Conservation (phyloP, 805 yeast species). For the Schizosaccharomyces lindneri region DNA sequence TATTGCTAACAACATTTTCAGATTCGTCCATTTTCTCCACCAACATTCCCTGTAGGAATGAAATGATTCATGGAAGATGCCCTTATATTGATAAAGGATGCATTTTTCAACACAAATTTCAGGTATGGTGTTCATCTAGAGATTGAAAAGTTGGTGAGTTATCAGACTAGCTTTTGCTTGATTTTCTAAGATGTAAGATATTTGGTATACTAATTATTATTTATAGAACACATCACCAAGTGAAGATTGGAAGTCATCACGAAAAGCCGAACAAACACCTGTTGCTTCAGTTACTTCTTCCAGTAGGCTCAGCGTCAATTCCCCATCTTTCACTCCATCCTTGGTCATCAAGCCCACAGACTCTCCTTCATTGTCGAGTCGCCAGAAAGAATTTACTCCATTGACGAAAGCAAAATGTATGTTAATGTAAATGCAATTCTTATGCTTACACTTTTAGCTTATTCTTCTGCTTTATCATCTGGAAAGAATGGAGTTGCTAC, state of each 20-base stretch:
- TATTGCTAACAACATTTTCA: background rate
- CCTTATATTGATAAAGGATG: background rate
- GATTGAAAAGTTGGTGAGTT: too few relatives aligned
- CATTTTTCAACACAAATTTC: background rate
- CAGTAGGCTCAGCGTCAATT: background rate
- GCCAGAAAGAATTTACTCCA: background rate
- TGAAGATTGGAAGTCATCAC: too few relatives aligned
- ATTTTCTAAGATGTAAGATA: too few relatives aligned
- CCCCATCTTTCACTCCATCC: background rate
- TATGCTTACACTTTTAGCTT: background rate
- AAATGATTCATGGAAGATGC: background rate
- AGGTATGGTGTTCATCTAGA: background rate
- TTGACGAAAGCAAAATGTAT: background rate
- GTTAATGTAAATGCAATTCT: background rate
- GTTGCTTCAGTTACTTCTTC: background rate
- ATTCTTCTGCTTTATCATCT: background rate
- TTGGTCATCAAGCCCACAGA: background rate
- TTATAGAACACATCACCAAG: background rate
- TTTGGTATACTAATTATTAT: background rate
- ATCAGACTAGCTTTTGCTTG: too few relatives aligned
- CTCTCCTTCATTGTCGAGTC: background rate
- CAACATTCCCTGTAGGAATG: background rate
- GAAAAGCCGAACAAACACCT: background rate
- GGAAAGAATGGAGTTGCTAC: background rate
- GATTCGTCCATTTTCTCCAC: background rate